Conservation (phyloP, 352 stramenopile species). For the Phytophthora hybrid region DNA sequence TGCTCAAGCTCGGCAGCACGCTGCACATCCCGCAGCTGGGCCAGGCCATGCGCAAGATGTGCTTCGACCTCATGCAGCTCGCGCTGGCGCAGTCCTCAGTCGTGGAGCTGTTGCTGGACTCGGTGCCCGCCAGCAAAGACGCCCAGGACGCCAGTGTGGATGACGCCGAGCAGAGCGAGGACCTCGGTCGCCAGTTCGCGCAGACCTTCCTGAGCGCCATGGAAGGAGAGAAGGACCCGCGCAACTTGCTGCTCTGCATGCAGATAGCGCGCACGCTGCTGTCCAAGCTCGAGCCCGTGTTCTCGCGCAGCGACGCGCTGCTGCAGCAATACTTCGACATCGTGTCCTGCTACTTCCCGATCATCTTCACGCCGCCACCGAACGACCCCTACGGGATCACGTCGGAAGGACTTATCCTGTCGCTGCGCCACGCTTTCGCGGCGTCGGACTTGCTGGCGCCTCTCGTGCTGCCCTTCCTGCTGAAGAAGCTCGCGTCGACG, state of each 20-base stretch:
- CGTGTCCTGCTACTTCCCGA: conserved; percentile 93
- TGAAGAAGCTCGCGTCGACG: conserved; percentile 87
- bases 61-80: conserved; percentile 84
- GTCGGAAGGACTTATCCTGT: conserved; percentile 84
- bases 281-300: conserved; percentile 63
- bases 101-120: conserved; percentile 63
- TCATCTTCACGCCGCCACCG: conserved; percentile 91
- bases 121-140: conserved; percentile 28
- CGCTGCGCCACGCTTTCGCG: conserved; percentile 81
- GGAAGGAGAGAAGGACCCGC: conserved; percentile 92
- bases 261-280: conserved; percentile 74
- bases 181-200: conserved; percentile 68
- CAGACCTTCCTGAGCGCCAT: conserved; percentile 84
- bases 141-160: conserved; percentile 31
- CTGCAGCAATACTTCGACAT: conserved; percentile 90
- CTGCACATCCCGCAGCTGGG: conserved; percentile 85
- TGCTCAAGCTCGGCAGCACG: conserved; percentile 69
- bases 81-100: conserved; percentile 66
- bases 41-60: conserved; percentile 89
- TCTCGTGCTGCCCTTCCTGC: conserved; percentile 86
- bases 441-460: conserved; percentile 80
- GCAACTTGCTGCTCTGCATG: conserved; percentile 85
- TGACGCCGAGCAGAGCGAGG: conserved; percentile 34
- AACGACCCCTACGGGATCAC: conserved; percentile 94
- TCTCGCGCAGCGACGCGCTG: conserved; percentile 69